Base-by-base conservation (phyloP, 1,284 basidiomycete genomes). In the Ustilago nuda region DNA sequence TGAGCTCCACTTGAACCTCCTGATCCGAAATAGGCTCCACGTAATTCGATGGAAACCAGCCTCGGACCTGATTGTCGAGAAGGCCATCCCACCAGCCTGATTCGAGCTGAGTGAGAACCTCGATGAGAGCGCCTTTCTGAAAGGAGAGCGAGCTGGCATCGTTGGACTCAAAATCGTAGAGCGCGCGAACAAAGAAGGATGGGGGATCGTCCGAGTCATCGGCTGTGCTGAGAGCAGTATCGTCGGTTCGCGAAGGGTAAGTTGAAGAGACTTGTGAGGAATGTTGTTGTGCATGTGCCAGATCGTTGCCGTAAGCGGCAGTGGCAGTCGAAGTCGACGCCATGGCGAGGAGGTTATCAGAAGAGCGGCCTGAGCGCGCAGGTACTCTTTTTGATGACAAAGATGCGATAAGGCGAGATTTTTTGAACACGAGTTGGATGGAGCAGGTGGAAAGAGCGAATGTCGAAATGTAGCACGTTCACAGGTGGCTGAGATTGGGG, bases 1-100 rank as follows among this genome's bases (percentile, higher is more conserved):
- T 56, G 55, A 81, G 66, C 56, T 81, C 71, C 50, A 53, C 37
- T 46, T 79, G 71, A 8, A 81, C 84, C 83, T 95, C 93, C 75
- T 92, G 91, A 75, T 94, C 92, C 33, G 91, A 89, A 70, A 97
- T 91, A 69, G 91, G 86, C 54, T 89, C 88, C 52, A 98, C 94
- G 87, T 96, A 98, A 88, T 98, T 99, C 76, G 93, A 94, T 13
- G 96, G 96, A 87, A 99, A 98, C 96, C 96, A 98, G 52, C 96
- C 96, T 58, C 96, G 74, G 8, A 78, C 72, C 17, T 81, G 67
- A 8, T 83, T 79, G 56, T 92, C 91, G 37, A 98, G 88, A 70
- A 98, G 88, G 8, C 97, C 96, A 87, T 99, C 97, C 96, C 96
- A 99, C 96, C 96, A 99, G 17, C 96, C 96, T 5, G 92, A 93